Evolutionary conservation across 495 filamentous ascomycete species (phyloP).

Genomic region (Penicillium alfredii): DNA sequence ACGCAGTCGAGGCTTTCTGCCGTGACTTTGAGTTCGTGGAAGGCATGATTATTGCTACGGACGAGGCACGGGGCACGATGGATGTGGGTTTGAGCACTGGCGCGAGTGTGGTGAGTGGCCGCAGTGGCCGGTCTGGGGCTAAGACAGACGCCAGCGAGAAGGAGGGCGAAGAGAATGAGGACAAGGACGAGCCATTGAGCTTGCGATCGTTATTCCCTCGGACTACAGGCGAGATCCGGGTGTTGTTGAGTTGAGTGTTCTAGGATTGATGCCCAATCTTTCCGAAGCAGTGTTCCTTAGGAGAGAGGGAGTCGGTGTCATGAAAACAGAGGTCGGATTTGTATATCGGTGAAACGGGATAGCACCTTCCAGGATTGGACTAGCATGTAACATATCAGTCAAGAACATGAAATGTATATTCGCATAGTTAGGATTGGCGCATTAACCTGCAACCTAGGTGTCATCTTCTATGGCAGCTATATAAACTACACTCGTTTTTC

Average conservation of each 20-base stretch:
- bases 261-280: too few species aligned
- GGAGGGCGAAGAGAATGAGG: constrained; percentile 32
- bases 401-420: too few species aligned
- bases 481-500: too few species aligned
- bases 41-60: constrained; percentile 53
- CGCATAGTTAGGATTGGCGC: too few species aligned
- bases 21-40: constrained; percentile 89
- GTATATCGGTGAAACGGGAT: too few species aligned
- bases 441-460: too few species aligned
- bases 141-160: constrained; percentile 17
- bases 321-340: too few species aligned
- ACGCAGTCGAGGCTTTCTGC: constrained; percentile 81
- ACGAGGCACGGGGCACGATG: constrained; percentile 43
- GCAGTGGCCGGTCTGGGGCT: constrained; percentile 19
- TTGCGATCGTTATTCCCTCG: constrained; percentile 70
- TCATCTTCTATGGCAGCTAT: too few species aligned
- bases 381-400: too few species aligned
- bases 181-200: constrained; percentile 37
- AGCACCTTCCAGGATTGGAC: too few species aligned
- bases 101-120: constrained; percentile 23
- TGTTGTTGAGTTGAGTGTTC: constrained; percentile 57
- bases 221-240: constrained; percentile 79
- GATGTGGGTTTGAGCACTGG: constrained; percentile 26
- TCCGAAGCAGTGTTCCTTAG: too few species aligned
- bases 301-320: too few species aligned